Conservation (phyloP, 345 rosid genomes). For the Murraya koenigii region DNA sequence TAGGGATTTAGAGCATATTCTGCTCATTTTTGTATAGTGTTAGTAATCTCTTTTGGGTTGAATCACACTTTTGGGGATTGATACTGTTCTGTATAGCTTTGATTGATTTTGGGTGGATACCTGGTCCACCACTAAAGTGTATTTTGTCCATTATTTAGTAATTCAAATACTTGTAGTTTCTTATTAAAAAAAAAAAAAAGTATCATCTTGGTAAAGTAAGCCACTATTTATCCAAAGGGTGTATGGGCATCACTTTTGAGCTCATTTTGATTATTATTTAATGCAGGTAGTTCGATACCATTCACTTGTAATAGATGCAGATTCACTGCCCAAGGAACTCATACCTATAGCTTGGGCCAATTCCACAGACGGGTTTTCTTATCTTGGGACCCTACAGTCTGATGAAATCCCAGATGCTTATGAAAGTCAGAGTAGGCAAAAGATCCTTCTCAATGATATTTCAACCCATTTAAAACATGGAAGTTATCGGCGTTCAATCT, state of each 20-base stretch:
- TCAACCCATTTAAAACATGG: conserved; percentile 29
- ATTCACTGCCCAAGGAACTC: conserved; percentile 80
- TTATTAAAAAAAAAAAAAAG: too few relatives aligned
- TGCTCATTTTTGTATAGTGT: too few relatives aligned
- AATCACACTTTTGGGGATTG: too few relatives aligned
- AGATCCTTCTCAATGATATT: conserved; percentile 22
- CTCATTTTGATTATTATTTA: conserved; percentile 12
- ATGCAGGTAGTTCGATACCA: conserved; percentile 91
- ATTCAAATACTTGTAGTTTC: too few relatives aligned
- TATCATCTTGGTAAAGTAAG: background rate
- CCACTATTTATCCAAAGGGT: background rate
- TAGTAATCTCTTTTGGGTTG: too few relatives aligned
- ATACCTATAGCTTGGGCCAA: conserved; percentile 86
- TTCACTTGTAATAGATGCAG: conserved; percentile 76
- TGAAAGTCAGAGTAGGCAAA: conserved; percentile 23
- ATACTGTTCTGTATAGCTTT: too few relatives aligned
- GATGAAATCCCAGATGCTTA: conserved; percentile 27
- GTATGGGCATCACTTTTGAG: background rate
- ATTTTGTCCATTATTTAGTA: too few relatives aligned
- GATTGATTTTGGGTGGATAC: too few relatives aligned
- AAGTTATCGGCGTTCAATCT: conserved; percentile 28
- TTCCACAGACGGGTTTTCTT: conserved; percentile 49
- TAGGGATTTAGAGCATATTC: too few relatives aligned
- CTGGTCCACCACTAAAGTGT: too few relatives aligned
- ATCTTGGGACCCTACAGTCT: conserved; percentile 37